These are phyloP conservation scores for Oryza glumipatula DNA, from an alignment of 176 grass and related monocot genomes.

Conservation along the genomic window DNA sequence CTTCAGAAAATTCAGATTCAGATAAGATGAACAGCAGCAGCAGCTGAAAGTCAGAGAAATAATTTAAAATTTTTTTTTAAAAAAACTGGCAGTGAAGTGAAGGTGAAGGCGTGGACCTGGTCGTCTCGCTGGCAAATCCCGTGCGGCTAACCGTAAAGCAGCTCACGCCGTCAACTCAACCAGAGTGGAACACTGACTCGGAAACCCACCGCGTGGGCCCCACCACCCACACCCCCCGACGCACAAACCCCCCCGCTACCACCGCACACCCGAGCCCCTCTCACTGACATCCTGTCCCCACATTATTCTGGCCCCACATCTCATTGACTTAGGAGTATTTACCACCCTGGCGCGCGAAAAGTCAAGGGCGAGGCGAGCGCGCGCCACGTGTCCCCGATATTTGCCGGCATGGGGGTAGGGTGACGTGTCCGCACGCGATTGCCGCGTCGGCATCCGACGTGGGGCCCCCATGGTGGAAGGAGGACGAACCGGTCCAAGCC, in stretches of 20 bases:
- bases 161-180: neutral
- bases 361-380: neutral
- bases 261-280: fast-evolving
- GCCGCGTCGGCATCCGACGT: slow-evolving; percentile 17
- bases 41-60: neutral
- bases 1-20: neutral
- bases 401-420: neutral
- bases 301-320: fast-evolving
- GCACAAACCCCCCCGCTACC: too few relatives aligned
- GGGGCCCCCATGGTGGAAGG: neutral
- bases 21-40: neutral
- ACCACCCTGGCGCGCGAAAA: neutral
- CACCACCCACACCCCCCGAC: neutral
- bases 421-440: slow-evolving; percentile 26
- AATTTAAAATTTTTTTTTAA: neutral
- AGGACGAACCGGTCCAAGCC: neutral
- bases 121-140: slow-evolving; percentile 17
- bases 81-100: too few relatives aligned
- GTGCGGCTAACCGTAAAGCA: slow-evolving; percentile 11
- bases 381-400: slow-evolving; percentile 49
- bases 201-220: slow-evolving; percentile 33
- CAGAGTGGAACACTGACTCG: slow-evolving; percentile 63
- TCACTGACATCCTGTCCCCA: neutral
- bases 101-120: neutral
- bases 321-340: neutral